phyloP scores from a whole-genome alignment of 176 grass and related monocot species.

The Ampelocalamus luodianensis region DNA sequence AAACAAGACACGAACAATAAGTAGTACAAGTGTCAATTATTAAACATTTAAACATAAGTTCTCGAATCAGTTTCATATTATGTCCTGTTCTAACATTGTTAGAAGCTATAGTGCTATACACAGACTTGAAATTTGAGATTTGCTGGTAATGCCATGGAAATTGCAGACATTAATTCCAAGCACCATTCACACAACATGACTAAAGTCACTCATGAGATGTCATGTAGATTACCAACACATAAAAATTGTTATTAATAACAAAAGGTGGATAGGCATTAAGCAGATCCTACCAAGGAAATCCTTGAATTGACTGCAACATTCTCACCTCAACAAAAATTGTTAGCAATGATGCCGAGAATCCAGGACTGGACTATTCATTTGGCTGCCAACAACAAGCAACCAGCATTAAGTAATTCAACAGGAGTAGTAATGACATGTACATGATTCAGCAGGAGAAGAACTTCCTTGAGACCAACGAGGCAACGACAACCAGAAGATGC shows the following conservation, averaged over 20 bases:
- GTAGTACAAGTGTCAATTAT: not conserved
- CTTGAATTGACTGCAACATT: not conserved
- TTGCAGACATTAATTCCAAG: not conserved
- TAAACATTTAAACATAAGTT: not conserved
- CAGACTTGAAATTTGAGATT: conserved; percentile 9
- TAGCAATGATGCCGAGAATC: not conserved
- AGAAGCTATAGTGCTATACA: not conserved
- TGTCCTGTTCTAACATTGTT: not conserved
- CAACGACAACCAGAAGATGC: not conserved
- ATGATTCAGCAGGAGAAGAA: not conserved
- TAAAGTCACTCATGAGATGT: not conserved
- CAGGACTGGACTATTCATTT: not conserved
- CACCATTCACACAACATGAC: not conserved
- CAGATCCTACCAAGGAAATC: conserved; percentile 17
- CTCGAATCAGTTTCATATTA: not conserved
- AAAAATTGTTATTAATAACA: not conserved
- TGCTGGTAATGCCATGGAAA: not conserved
- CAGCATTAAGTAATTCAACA: not conserved
- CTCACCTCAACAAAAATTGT: not conserved
- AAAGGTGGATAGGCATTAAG: not conserved
- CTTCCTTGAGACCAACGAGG: not conserved
- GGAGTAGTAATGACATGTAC: not conserved
- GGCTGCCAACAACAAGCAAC: not conserved
- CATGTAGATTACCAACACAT: not conserved
- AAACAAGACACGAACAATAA: not conserved